Percentiles rank a stretch among this genome's conserved stretches.
Conservation (phyloP, 768 basidiomycete species). For the Cystofilobasidium ferigula region DNA sequence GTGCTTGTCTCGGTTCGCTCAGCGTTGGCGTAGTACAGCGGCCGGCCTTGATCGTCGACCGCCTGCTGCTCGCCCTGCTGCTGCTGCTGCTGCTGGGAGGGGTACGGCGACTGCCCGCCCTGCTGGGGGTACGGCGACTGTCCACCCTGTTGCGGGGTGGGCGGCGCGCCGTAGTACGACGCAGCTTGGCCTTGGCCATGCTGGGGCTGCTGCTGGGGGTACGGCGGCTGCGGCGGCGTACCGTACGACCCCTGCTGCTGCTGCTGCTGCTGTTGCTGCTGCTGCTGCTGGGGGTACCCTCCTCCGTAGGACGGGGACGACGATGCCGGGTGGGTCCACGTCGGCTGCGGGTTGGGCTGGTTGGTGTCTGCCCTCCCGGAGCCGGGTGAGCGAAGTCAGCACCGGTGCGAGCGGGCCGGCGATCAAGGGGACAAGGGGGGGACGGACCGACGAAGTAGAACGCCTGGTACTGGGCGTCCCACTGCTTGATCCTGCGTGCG, state of each 20-base stretch:
- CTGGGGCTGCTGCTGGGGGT: too few species aligned
- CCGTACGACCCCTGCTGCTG: background rate
- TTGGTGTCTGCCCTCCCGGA: background rate
- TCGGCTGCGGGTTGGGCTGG: background rate
- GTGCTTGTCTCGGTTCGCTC: background rate
- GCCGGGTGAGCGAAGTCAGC: background rate
- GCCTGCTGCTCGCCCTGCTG: background rate
- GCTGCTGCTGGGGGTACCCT: background rate
- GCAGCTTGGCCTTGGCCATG: too few species aligned
- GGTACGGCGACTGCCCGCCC: background rate
- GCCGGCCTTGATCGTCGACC: background rate
- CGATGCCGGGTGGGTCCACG: background rate
- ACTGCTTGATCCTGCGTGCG: background rate
- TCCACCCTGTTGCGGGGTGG: too few species aligned
- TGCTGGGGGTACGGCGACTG: background rate
- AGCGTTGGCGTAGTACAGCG: background rate
- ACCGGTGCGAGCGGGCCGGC: too few species aligned
- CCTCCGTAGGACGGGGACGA: background rate
- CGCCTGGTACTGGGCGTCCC: background rate
- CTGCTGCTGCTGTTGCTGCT: background rate
- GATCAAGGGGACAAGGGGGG: background rate
- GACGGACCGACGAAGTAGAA: background rate
- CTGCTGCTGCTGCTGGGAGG: background rate
- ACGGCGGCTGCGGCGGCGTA: background rate
- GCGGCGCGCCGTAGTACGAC: too few species aligned